These are phyloP conservation scores for Auricularia cornea DNA, from an alignment of 768 basidiomycete genomes.

Conservation along the genomic window DNA sequence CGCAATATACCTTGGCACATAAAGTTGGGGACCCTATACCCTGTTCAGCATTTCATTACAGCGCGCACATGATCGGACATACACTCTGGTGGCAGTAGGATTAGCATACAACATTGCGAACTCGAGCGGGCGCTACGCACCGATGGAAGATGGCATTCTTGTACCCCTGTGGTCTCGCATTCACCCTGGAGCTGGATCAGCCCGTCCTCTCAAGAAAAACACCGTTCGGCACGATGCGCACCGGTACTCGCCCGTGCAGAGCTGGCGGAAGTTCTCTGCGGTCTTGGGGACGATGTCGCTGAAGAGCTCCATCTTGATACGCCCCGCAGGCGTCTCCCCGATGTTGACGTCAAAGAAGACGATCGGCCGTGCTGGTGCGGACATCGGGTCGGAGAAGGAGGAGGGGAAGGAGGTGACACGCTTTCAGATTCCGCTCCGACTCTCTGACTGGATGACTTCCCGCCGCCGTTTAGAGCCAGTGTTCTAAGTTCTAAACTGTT, in stretches of 20 bases:
- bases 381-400: constrained; percentile 2
- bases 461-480: too few relatives aligned
- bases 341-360: constrained; percentile 98
- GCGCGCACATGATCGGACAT: constrained; percentile 17
- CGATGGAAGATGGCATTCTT: constrained; percentile 88
- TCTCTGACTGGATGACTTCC: too few relatives aligned
- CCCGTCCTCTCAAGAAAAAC: neutral
- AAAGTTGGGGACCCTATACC: constrained; percentile 72
- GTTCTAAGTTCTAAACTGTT: too few relatives aligned
- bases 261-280: constrained; percentile 94
- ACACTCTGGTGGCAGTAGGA: constrained; percentile 60
- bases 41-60: neutral
- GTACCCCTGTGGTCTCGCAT: constrained; percentile 82
- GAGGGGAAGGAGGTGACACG: neutral
- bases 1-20: constrained; percentile 79
- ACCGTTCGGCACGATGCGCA: constrained; percentile 22
- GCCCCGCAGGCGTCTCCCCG: constrained; percentile 90
- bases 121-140: constrained; percentile 33
- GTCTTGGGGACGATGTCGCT: constrained; percentile 95
- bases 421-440: too few relatives aligned
- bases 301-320: constrained; percentile 97
- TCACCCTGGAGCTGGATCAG: constrained; percentile 40
- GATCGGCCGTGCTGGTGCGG: constrained; percentile 40
- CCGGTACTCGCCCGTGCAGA: constrained; percentile 97
- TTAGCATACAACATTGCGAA: neutral